Percentiles rank a stretch among this genome's conserved stretches.
These are phyloP conservation scores for Phialophora verrucosa DNA, from an alignment of 2,329 filamentous ascomycete genomes.

Conservation along the genomic window DNA sequence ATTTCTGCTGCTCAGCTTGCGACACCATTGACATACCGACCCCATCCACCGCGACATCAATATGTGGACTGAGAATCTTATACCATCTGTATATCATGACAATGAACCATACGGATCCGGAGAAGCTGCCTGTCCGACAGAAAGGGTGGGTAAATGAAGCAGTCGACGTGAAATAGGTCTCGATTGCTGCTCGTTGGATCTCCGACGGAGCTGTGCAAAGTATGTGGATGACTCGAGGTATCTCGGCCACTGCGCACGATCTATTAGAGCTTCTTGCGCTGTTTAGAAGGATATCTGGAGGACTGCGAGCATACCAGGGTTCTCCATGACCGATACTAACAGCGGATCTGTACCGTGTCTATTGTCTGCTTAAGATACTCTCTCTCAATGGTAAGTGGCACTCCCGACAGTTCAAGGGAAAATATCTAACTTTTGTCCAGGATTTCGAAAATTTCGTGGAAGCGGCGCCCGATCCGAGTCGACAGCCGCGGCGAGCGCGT, in stretches of 20 bases:
- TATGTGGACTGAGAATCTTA: slow-evolving; percentile 77
- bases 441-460: background rate
- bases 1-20: background rate
- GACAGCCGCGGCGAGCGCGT: background rate
- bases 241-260: slow-evolving; percentile 51
- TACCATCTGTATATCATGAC: slow-evolving; percentile 80
- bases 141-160: slow-evolving; percentile 80
- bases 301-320: slow-evolving; percentile 30
- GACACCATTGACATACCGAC: slow-evolving; percentile 52
- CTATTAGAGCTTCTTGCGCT: slow-evolving; percentile 6
- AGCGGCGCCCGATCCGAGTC: background rate
- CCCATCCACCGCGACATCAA: slow-evolving; percentile 69
- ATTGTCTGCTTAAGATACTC: background rate
- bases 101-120: slow-evolving; percentile 70
- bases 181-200: slow-evolving; percentile 68
- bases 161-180: slow-evolving; percentile 73
- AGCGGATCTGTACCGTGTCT: background rate
- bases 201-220: slow-evolving; percentile 71
- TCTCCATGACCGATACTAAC: slow-evolving; percentile 31
- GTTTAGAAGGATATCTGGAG: background rate
- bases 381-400: background rate
- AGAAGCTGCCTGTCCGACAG: slow-evolving; percentile 67
- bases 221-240: slow-evolving; percentile 68
- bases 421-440: background rate
- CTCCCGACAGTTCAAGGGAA: background rate